Evolutionary conservation across 345 rosid genomes (phyloP).

Genomic region (Populus euphratica): DNA sequence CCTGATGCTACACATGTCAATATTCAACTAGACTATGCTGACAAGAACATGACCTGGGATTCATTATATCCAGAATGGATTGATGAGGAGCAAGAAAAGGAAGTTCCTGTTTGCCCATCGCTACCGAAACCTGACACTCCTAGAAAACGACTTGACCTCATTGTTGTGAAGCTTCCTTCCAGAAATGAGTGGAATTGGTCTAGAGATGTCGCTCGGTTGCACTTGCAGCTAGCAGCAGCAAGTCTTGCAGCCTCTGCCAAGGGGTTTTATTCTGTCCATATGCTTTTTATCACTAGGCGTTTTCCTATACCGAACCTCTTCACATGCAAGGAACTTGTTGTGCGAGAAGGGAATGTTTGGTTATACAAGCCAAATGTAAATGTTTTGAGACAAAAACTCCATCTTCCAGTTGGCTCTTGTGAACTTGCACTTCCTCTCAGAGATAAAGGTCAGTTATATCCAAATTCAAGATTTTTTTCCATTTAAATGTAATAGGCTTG

Average conservation of each 20-base stretch:
- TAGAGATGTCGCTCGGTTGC: slow-evolving; percentile 30
- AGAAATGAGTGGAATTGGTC: slow-evolving; percentile 29
- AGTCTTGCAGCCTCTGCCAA: slow-evolving; percentile 31
- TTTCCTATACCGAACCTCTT: slow-evolving; percentile 30
- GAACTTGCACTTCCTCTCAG: slow-evolving; percentile 31
- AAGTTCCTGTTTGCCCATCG: slow-evolving; percentile 28
- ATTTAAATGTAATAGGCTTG: background rate
- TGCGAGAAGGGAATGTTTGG: slow-evolving; percentile 26
- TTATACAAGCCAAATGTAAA: slow-evolving; percentile 25
- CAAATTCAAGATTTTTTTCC: background rate
- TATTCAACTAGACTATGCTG: slow-evolving; percentile 19
- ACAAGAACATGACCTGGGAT: slow-evolving; percentile 26
- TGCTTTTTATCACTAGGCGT: slow-evolving; percentile 23
- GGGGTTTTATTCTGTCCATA: slow-evolving; percentile 23
- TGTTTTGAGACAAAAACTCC: slow-evolving; percentile 24
- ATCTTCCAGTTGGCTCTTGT: slow-evolving; percentile 32
- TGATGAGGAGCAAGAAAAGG: slow-evolving; percentile 32
- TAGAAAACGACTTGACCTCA: slow-evolving; percentile 26
- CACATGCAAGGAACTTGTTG: slow-evolving; percentile 29
- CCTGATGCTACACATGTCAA: slow-evolving; percentile 11
- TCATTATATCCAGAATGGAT: slow-evolving; percentile 36
- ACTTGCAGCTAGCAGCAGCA: slow-evolving; percentile 30
- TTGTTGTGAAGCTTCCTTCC: slow-evolving; percentile 31
- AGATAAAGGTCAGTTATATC: slow-evolving; percentile 18
- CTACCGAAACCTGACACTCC: slow-evolving; percentile 24